Percentiles rank a stretch among this genome's conserved stretches.
Evolutionary conservation across 192 early-diverging fungal species (phyloP).

Genomic region (Diversispora epigaea): DNA sequence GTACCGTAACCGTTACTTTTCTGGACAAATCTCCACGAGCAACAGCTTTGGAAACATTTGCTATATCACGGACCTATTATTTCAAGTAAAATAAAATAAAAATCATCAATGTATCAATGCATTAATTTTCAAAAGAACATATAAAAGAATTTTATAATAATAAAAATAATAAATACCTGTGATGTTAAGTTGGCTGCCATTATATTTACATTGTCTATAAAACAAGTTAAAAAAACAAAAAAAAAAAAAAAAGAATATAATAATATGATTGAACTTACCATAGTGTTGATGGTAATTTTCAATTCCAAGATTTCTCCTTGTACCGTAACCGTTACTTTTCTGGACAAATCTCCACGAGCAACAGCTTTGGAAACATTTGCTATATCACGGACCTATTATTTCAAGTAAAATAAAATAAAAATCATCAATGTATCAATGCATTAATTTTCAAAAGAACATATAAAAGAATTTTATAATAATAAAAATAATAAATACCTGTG

Average conservation of each 20-base stretch:
- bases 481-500: too few species aligned
- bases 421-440: too few species aligned
- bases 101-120: too few species aligned
- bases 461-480: too few species aligned
- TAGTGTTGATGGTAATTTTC: constrained; percentile 54
- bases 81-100: not conserved
- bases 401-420: not conserved
- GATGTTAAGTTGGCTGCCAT: constrained; percentile 62
- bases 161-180: too few species aligned
- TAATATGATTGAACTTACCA: constrained; percentile 32
- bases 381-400: constrained; percentile 60
- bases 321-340: constrained; percentile 47
- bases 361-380: constrained; percentile 59
- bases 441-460: too few species aligned
- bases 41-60: constrained; percentile 57
- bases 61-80: constrained; percentile 61
- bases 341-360: constrained; percentile 54
- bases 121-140: too few species aligned
- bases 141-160: too few species aligned
- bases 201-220: constrained; percentile 62
- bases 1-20: constrained; percentile 48
- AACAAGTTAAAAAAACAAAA: too few species aligned
- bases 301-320: constrained; percentile 55
- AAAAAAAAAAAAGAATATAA: not conserved
- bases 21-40: constrained; percentile 54